These are phyloP conservation scores for Lunularia cruciata DNA, from an alignment of 225 moss, liverwort and hornwort species.

Conservation along the genomic window DNA sequence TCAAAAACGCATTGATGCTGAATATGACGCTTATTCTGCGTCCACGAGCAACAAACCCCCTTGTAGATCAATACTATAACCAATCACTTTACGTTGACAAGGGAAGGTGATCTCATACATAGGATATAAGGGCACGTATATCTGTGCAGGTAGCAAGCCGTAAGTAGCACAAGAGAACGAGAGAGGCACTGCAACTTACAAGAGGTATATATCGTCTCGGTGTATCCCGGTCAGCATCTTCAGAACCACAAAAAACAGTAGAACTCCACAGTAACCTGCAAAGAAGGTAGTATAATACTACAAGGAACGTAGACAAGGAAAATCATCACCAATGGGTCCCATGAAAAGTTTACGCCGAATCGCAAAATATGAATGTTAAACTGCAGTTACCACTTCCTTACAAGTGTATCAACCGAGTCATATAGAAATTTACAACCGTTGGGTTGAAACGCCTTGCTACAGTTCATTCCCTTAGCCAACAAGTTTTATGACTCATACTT, in stretches of 20 bases:
- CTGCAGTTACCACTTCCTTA: background rate
- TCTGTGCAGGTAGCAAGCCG: background rate
- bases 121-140: too few species aligned
- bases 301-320: conserved; percentile 24
- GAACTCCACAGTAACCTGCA: conserved; percentile 81
- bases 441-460: too few species aligned
- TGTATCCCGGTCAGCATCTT: conserved; percentile 82
- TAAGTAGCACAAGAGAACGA: background rate
- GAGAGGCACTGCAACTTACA: conserved; percentile 47
- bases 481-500: too few species aligned
- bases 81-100: background rate
- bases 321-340: background rate
- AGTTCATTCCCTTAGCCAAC: too few species aligned
- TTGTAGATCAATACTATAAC: background rate
- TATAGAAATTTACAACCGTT: too few species aligned
- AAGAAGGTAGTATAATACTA: conserved; percentile 96
- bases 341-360: background rate
- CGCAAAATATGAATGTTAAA: background rate
- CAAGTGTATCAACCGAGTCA: too few species aligned
- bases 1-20: conserved; percentile 71
- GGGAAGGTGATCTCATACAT: too few species aligned
- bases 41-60: background rate
- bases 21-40: conserved; percentile 77
- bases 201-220: conserved; percentile 62
- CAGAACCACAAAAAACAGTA: conserved; percentile 67